Base-by-base conservation (phyloP, 495 filamentous ascomycete genomes). In the Parathielavia hyrcaniae region DNA sequence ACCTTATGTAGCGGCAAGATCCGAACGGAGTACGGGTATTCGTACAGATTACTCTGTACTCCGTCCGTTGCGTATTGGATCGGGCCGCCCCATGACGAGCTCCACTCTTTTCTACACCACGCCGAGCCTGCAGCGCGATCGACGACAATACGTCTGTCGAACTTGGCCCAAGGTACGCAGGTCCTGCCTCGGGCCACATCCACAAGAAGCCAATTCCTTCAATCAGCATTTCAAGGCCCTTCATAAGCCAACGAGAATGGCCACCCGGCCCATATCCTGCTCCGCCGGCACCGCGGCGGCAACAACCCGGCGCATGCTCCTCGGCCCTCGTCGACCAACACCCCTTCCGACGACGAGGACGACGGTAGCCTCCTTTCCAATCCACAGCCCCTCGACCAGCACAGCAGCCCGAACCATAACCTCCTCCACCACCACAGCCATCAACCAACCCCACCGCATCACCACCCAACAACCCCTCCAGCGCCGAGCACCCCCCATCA, bases 301-400 rank as follows among this genome's bases (percentile, higher is more conserved):
- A n/a, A n/a, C n/a, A 43, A 50, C 56, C 47, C 61, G 61, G 35
- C 56, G 50, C 17, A 22, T 59, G 14, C 56, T 63, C 40, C 32
- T 48, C 45, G 41, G 39, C 22, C 59, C 40, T 4, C 48, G 32
- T 41, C 56, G 39, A 12, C 46, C 44, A 17, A 23, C 23, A 50
- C 0, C 6, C 19, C 48, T 45, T 19, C 5, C 57, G 38, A 13
- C 57, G 38, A 13, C 4, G 26, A 19, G 11, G 22, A 0, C 30
- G 7, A 30, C 52, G 32, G n/a, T 39, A 41, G 32, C 44, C 13
- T 43, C 16, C 9, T n/a, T n/a, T n/a, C 45, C 17, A 1, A 16
- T 43, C n/a, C 12, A 32, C 20, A 50, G 39, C 39, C 17, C 14
- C 52, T 7, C 17, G 32, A 40, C 35, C 44, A 32, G 39, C 39